Evolutionary conservation across 345 rosid species (phyloP), one percentile per base, ranked within the genome.

Genomic region (Citrus inodora): DNA sequence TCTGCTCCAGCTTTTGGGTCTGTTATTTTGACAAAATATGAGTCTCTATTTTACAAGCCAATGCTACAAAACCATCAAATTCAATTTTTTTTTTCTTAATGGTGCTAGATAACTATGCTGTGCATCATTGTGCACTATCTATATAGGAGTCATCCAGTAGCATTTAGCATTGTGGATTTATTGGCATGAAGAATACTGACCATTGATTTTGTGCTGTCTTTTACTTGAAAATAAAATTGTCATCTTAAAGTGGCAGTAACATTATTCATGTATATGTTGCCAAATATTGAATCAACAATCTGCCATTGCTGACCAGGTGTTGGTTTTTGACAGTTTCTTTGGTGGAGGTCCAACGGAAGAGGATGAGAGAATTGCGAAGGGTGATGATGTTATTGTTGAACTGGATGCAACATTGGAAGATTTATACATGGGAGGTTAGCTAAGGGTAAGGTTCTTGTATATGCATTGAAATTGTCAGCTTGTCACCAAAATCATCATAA

Each of bases 341-440:
- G 40, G 9, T 37, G 40, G 9, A 37, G 40, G 40, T 37, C 40
- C 77, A 0, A 66, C 14, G 81, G 98, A 97, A 86, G 99, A 94
- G 89, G 99, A 97, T 87, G 99, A 97, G 84, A 93, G 72, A 83
- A 81, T 94, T 70, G 89, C 72, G 37, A 97, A 92, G 83, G 98
- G 98, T 37, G 99, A 97, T 88, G 98, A 97, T 71, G 97, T 97
- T 70, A 86, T 93, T 87, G 95, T 97, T 71, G 99, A 94, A 65
- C 85, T 97, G 83, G 97, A 94, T 53, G 98, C 98, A 7, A 84
- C 97, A 27, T 85, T 97, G 16, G 99, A 97, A 86, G 99, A 97
- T 86, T 81, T 94, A 71, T 97, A 94, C 86, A 97, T 93, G 98
- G 99, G 99, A 71, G 98, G 99, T 71, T 88, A 97, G 27, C 79